Percentiles rank a stretch among this genome's conserved stretches.
Conservation (phyloP, 768 basidiomycete genomes). For the Hemileccinum rubropunctum region DNA sequence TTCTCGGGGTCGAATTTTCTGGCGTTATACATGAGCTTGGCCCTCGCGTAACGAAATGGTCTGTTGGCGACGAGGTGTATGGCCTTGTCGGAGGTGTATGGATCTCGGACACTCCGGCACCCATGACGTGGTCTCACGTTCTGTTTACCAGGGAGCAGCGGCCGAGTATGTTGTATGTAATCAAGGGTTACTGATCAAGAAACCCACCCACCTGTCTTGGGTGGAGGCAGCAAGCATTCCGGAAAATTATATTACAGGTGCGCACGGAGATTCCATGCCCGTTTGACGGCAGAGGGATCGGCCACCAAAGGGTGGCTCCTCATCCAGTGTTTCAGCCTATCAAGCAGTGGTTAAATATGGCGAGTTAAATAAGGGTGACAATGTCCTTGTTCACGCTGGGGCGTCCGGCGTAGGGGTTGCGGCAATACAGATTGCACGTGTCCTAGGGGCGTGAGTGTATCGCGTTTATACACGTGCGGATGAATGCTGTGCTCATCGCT, state of each 20-base stretch:
- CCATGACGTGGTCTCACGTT: neutral
- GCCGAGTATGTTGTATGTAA: slow-evolving; percentile 79
- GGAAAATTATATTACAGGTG: slow-evolving; percentile 87
- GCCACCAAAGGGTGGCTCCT: slow-evolving; percentile 4
- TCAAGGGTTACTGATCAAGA: slow-evolving; percentile 64
- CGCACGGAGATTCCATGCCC: slow-evolving; percentile 17
- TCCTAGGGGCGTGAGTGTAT: slow-evolving; percentile 64
- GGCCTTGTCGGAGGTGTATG: slow-evolving; percentile 80
- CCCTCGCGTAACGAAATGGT: slow-evolving; percentile 49
- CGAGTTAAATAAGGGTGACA: slow-evolving; percentile 62
- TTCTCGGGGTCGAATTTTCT: slow-evolving; percentile 88
- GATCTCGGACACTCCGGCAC: slow-evolving; percentile 2
- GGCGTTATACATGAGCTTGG: slow-evolving; percentile 60
- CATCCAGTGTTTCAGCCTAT: slow-evolving; percentile 40
- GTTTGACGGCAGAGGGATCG: neutral
- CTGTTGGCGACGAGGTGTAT: slow-evolving; percentile 67
- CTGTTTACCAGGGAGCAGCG: slow-evolving; percentile 69
- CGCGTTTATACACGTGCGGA: neutral
- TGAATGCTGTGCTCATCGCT: slow-evolving; percentile 8
- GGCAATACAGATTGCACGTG: slow-evolving; percentile 81
- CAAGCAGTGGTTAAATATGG: slow-evolving; percentile 67
- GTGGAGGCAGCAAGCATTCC: slow-evolving; percentile 83
- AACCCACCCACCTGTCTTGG: slow-evolving; percentile 77
- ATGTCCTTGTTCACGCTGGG: slow-evolving; percentile 87
- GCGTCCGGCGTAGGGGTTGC: slow-evolving; percentile 90